These are phyloP conservation scores for Xylariaceae sp. DNA, from an alignment of 2,329 filamentous ascomycete species.

Conservation along the genomic window DNA sequence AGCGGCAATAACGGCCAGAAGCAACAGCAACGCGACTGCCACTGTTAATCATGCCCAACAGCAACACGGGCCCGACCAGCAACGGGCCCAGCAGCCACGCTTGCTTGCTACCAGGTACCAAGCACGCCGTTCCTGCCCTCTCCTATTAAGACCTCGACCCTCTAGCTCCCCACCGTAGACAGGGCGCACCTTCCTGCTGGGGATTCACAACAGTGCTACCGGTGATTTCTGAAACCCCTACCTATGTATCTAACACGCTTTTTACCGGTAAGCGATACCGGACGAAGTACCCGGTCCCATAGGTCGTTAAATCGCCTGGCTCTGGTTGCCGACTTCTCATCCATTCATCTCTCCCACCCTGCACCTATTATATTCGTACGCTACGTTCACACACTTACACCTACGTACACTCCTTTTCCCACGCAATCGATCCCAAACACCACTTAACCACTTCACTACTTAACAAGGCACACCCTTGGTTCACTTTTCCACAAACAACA, in stretches of 20 bases:
- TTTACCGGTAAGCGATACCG: no score
- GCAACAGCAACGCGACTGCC: no score
- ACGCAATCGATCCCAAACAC: not conserved
- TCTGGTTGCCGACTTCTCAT: not conserved
- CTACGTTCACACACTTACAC: not conserved
- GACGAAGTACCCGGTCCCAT: not conserved
- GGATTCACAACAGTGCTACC: conserved; percentile 1
- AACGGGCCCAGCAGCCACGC: not conserved
- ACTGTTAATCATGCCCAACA: no score
- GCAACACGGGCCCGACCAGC: no score
- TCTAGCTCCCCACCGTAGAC: not conserved
- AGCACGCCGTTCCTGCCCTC: not conserved
- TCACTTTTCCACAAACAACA: not conserved
- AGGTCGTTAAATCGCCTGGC: not conserved
- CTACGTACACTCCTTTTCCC: not conserved
- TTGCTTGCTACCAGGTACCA: conserved; percentile 3
- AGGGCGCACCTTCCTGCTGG: conserved; percentile 11
- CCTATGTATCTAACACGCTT: not conserved
- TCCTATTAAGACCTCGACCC: not conserved
- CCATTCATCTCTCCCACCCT: not conserved
- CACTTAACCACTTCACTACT: not conserved
- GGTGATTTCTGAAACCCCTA: conserved; percentile 2
- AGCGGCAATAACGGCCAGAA: not conserved
- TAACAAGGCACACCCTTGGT: not conserved
- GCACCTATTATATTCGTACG: conserved; percentile 1